Evolutionary conservation across 768 basidiomycete species (phyloP), one percentile per base, ranked within the genome.

Genomic region (Pisolithus tinctorius): DNA sequence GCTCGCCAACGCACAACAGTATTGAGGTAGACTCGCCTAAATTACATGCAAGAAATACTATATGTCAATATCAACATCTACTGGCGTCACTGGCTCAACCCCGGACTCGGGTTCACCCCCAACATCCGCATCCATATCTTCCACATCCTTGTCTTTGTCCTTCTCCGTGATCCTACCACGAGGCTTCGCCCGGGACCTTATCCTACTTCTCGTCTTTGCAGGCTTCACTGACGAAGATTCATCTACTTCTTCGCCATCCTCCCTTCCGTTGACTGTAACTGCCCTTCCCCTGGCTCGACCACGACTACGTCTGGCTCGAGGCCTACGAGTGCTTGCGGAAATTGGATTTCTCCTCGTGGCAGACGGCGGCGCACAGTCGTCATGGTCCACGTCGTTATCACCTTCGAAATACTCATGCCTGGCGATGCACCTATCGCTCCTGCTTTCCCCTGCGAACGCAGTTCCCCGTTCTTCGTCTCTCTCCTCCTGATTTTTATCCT

Each of bases 331-430:
- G 14, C 43, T 14, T 4, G 63, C 34, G 8, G 56, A 9, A 45
- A 41, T 6, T 30, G 47, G 10, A 50, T 53, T 41, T 38, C 62
- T 57, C 43, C 53, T 60, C 45, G 58, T 45, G 43, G 58, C 52
- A 20, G 55, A 51, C 20, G 68, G 63, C 27, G 69, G 67, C 45
- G 78, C 73, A 25, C 60, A 43, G 13, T 59, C 59, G 36, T 75
- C 72, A 42, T 62, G 71, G 52, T 89, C 88, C 17, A 79, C 74
- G 59, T 90, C 87, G 42, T 79, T 73, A 25, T 87, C 85, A 5
- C 79, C 83, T 42, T 88, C 87, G 61, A 76, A 93, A 55, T 75
- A 88, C 56, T 90, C 88, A 57, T 84, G 88, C 55, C 78, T 69
- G 3, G 77, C 74, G 29, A 60, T 72, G 46, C 74, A 76, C 16